Percentiles rank a stretch among this genome's conserved stretches.
Evolutionary conservation across 2,329 filamentous ascomycete genomes (phyloP).

Genomic region (Exutisphaerella laricina): DNA sequence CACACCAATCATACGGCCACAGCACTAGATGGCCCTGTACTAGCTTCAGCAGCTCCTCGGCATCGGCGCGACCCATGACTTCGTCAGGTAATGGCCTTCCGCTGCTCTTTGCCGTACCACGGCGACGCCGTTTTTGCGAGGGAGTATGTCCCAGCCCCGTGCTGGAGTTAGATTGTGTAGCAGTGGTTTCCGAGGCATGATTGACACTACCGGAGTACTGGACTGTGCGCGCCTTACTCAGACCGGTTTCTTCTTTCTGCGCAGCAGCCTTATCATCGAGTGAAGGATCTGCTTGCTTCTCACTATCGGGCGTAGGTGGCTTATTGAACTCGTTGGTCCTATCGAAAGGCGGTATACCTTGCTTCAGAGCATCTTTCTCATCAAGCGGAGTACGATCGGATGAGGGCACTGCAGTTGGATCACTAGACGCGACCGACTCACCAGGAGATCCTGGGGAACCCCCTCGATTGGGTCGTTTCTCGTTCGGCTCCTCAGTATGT

Average conservation of each 20-base stretch:
- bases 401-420: constrained; percentile 28
- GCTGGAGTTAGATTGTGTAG: constrained; percentile 20
- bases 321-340: background rate
- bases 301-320: constrained; percentile 1
- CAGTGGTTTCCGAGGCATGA: constrained; percentile 28
- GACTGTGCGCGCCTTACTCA: constrained; percentile 30
- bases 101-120: constrained; percentile 65
- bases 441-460: constrained; percentile 22
- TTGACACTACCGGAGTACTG: constrained; percentile 29
- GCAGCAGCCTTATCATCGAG: constrained; percentile 32
- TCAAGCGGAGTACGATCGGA: constrained; percentile 24
- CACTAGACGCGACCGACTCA: constrained; percentile 21
- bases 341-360: background rate
- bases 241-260: constrained; percentile 25
- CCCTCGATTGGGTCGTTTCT: constrained; percentile 18
- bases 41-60: constrained; percentile 73
- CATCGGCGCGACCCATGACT: constrained; percentile 65
- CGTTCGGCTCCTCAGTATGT: constrained; percentile 22
- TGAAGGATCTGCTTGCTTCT: constrained; percentile 9
- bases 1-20: constrained; percentile 88
- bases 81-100: constrained; percentile 65
- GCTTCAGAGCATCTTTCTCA: constrained; percentile 22
- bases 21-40: constrained; percentile 84
- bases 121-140: constrained; percentile 57
- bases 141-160: constrained; percentile 19